Evolutionary conservation across 306 rosid genomes (phyloP), one percentile per base, ranked within the genome.

Genomic region (Fragaria iinumae): DNA sequence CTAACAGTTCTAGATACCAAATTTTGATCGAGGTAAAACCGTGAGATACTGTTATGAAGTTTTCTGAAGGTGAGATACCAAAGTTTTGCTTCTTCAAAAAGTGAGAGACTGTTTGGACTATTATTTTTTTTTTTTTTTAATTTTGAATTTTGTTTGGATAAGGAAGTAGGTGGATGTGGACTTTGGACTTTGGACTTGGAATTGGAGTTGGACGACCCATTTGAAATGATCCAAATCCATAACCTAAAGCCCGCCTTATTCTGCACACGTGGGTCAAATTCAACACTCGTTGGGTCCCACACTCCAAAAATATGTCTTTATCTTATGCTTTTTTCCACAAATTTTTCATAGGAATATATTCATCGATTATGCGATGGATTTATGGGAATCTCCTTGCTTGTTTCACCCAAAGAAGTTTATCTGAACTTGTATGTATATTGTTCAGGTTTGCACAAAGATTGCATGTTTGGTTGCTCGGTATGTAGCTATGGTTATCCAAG

Each of bases 141-240:
- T 45, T 6, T 8, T 18, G 36, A 0, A 5, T 2, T 11, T 56
- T 13, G 8, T n/a, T 44, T 11, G 34, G 27, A 18, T 59, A 41
- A 62, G 56, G 52, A 27, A 60, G 56, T 60, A 44, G 77, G 77
- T 6, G 6, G 66, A 11, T 72, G 5, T n/a, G 32, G 32, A 71
- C 32, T 11, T 32, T n/a, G 32, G 32, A 71, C 32, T 11, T 32
- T 49, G 48, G 63, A 71, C 32, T 11, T 32, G 75, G 47, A 32
- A 14, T 36, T 27, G 43, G 25, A 14, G 25, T 7, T 36, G 66
- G 66, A 57, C 38, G 52, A 55, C 56, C 39, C 38, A 41, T 38
- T 38, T 56, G 14, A 6, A 6, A 21, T 34, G 50, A 72, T 36
- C 70, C 47, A 36, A 57, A 36, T 27, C 66, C 76, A 11, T 4